Conservation (phyloP, 495 filamentous ascomycete species). For the Penicillium mononematosum region DNA sequence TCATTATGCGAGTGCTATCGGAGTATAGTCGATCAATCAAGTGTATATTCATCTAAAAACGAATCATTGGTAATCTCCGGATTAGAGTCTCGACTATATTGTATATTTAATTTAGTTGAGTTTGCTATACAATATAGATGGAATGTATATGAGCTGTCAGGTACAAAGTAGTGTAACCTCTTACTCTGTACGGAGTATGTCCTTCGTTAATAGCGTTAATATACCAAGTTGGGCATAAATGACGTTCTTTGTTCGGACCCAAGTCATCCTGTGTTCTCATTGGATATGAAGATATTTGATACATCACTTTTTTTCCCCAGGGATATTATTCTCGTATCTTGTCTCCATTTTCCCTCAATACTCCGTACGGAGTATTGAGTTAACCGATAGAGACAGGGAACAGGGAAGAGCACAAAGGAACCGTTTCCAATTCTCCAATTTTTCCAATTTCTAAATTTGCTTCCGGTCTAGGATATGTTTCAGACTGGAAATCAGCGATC, state of each 20-base stretch:
- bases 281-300: background rate
- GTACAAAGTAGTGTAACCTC: background rate
- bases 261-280: background rate
- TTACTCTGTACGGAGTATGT: no score
- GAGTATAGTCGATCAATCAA: background rate
- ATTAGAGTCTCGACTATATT: background rate
- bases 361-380: background rate
- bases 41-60: background rate
- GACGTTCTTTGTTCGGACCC: slow-evolving; percentile 5
- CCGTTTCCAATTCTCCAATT: background rate
- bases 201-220: no score
- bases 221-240: no score
- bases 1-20: background rate
- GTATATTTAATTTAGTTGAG: background rate
- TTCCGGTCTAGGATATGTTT: background rate
- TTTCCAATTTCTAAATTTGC: background rate
- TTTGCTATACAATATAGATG: slow-evolving; percentile 9
- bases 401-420: background rate
- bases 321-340: slow-evolving; percentile 3
- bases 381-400: background rate
- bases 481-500: background rate
- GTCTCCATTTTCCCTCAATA: background rate
- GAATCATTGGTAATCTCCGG: slow-evolving; percentile 12
- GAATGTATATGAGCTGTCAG: slow-evolving; percentile 7
- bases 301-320: background rate